Evolutionary conservation across 495 filamentous ascomycete species (phyloP), one percentile per base, ranked within the genome.

Genomic region (Penicillium canariense): DNA sequence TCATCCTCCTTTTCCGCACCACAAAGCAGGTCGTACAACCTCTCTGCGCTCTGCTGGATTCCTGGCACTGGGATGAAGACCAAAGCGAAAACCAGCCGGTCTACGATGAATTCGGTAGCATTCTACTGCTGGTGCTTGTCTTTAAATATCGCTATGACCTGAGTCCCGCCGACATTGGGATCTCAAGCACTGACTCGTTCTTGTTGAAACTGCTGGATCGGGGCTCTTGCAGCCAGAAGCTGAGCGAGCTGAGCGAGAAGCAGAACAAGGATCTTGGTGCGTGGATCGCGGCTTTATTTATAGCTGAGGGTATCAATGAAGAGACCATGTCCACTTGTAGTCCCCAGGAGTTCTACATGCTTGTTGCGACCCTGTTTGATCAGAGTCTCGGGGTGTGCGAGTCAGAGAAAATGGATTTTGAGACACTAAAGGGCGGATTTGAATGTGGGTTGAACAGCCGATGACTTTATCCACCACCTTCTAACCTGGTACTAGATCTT

Each of bases 41-140:
- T 15, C 74, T 98, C 11, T 97, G 91, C 62, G 79, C 86, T 27
- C 71, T 97, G 8, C 73, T 98, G 8, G 91, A 97, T 69, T 84
- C 84, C 42, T 98, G 93, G 94, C 79, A 81, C 15, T 95, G 93
- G 70, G 93, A 97, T 55, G 93, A 96, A 57, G 93, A 97, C 49
- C 90, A 96, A 65, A 78, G 86, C 31, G 94, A 98, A 66, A 94
- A 94, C 60, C 92, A 97, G 65, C 94, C 93, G 0, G 88, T 96
- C 1, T 97, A 97, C 62, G 93, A 97, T 58, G 95, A 98, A 55
- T 98, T 97, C 54, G 90, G 91, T 0, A 88, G 89, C 36, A 87
- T 97, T 14, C 74, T 97, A 6, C 80, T 97, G 3, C 75, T 98
- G 1, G 80, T 96, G 0, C 71, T 96, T 17, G 87, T 87, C 0